These are phyloP conservation scores for Cordyceps javanica DNA, from an alignment of 2,329 filamentous ascomycete species.

Conservation along the genomic window DNA sequence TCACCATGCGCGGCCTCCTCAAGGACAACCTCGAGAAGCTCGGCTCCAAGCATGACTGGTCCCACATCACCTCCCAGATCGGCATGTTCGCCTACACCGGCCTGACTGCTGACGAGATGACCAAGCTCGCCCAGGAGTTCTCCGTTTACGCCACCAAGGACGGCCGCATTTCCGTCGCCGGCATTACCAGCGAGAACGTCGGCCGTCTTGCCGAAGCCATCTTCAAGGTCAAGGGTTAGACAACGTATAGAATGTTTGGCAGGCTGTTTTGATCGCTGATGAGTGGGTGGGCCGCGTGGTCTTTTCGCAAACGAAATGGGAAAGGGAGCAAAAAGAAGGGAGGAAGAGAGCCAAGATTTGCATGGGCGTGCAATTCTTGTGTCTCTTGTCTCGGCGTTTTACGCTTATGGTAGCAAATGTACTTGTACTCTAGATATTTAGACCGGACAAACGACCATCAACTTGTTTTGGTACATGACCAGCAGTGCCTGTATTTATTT, in stretches of 20 bases:
- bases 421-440: conserved; percentile 14
- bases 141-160: conserved; percentile 97
- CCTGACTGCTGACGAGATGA: conserved; percentile 86
- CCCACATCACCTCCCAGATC: conserved; percentile 97
- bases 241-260: background rate
- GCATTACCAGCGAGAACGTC: conserved; percentile 75
- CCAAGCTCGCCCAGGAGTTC: conserved; percentile 84
- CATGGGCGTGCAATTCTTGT: background rate
- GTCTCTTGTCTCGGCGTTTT: background rate
- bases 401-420: conserved; percentile 14
- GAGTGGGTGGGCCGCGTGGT: background rate
- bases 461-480: background rate
- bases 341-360: background rate
- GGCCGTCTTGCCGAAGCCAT: conserved; percentile 76
- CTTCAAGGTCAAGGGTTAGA: conserved; percentile 71
- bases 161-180: conserved; percentile 78
- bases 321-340: background rate
- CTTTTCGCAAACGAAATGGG: background rate
- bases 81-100: conserved; percentile 99
- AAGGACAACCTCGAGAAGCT: conserved; percentile 93
- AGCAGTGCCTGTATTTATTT: background rate
- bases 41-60: conserved; percentile 96
- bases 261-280: background rate
- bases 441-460: background rate
- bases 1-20: conserved; percentile 91